Evolutionary conservation across 2,329 filamentous ascomycete species (phyloP).

Genomic region (Penicillium sclerotigenum): DNA sequence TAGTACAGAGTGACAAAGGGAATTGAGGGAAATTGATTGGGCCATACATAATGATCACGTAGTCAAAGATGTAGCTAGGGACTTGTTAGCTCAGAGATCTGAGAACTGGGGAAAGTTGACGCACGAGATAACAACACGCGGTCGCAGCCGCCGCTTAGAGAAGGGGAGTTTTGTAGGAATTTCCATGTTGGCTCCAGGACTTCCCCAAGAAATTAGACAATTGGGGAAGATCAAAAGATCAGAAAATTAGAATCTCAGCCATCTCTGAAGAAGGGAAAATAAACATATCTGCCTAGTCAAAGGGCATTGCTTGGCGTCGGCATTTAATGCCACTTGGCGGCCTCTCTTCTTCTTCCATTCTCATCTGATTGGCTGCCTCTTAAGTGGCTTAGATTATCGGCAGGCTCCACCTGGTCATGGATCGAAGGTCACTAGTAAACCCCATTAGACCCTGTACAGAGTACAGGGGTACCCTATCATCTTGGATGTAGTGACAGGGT

Average conservation of each 20-base stretch:
- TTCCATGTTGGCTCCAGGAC: slow-evolving; percentile 12
- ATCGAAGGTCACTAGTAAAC: too few species aligned
- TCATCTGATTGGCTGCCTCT: neutral
- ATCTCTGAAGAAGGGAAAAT: neutral
- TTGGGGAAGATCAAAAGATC: neutral
- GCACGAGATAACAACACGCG: slow-evolving; percentile 53
- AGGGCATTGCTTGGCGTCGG: neutral
- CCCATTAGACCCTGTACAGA: too few species aligned
- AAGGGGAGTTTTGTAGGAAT: slow-evolving; percentile 49
- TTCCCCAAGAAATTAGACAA: neutral
- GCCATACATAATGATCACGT: slow-evolving; percentile 57
- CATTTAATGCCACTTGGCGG: neutral
- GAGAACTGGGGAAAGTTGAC: slow-evolving; percentile 20
- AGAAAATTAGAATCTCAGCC: neutral
- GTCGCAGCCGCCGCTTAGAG: slow-evolving; percentile 51
- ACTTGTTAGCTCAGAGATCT: slow-evolving; percentile 8
- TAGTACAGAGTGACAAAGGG: neutral
- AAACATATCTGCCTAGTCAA: slow-evolving; percentile 2
- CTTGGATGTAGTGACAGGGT: neutral
- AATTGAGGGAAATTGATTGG: neutral
- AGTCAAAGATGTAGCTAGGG: slow-evolving; percentile 56
- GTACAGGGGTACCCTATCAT: too few species aligned
- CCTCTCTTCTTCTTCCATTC: neutral
- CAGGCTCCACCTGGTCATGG: too few species aligned
- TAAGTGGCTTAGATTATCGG: neutral